These are phyloP conservation scores for Metschnikowia picachoensis DNA, from an alignment of 805 yeast genomes.

Conservation along the genomic window DNA sequence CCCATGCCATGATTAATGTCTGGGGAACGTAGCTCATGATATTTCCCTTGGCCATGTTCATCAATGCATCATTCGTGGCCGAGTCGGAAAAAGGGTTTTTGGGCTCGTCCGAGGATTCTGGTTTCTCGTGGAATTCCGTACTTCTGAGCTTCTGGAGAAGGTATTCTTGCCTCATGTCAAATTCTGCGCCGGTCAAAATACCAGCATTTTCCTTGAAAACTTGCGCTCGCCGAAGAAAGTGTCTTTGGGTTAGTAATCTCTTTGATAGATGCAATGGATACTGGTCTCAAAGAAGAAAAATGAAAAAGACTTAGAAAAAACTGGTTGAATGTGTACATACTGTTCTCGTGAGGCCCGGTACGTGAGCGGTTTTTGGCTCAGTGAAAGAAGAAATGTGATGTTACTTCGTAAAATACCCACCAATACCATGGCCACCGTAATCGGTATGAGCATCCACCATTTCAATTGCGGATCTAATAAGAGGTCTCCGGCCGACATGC, in stretches of 20 bases:
- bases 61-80: slow-evolving; percentile 63
- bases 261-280: neutral
- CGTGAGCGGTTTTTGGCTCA: slow-evolving; percentile 52
- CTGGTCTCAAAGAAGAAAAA: neutral
- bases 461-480: slow-evolving; percentile 73
- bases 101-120: slow-evolving; percentile 34
- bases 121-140: slow-evolving; percentile 55
- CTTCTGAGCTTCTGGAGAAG: slow-evolving; percentile 46
- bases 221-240: slow-evolving; percentile 57
- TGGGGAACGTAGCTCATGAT: slow-evolving; percentile 86
- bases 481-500: slow-evolving; percentile 4
- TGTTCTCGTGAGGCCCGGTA: slow-evolving; percentile 50
- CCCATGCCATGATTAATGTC: slow-evolving; percentile 94
- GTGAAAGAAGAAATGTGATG: slow-evolving; percentile 56
- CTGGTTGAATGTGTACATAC: slow-evolving; percentile 18
- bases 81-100: slow-evolving; percentile 71
- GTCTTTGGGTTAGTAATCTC: slow-evolving; percentile 24
- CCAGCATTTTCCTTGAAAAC: slow-evolving; percentile 52
- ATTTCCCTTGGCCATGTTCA: slow-evolving; percentile 76
- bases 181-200: slow-evolving; percentile 49
- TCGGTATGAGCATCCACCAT: slow-evolving; percentile 89
- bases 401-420: slow-evolving; percentile 77
- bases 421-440: slow-evolving; percentile 82
- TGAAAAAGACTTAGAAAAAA: too few relatives aligned
- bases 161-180: slow-evolving; percentile 48